Conservation (phyloP, 768 basidiomycete species). For the Lepiota subincarnata region DNA sequence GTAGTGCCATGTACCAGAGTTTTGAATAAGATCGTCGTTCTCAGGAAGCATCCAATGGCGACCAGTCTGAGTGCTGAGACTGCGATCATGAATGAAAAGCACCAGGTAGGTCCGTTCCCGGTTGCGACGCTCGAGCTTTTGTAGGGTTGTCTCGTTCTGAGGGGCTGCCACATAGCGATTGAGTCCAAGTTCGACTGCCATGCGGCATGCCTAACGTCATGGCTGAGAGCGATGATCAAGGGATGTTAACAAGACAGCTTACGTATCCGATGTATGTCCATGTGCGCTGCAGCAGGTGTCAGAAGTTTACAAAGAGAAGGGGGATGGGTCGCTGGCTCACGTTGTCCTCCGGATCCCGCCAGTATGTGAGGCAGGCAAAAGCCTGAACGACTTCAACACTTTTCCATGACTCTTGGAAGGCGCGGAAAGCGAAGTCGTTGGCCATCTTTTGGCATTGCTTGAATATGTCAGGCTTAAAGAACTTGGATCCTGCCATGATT, state of each 20-base stretch:
- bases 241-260: slow-evolving; percentile 24
- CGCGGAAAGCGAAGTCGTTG: slow-evolving; percentile 68
- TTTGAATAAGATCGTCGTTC: slow-evolving; percentile 66
- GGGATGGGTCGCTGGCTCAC: slow-evolving; percentile 33
- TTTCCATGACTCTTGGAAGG: slow-evolving; percentile 76
- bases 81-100: slow-evolving; percentile 82
- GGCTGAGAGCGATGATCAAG: slow-evolving; percentile 1
- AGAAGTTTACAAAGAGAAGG: slow-evolving; percentile 16
- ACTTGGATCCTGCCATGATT: slow-evolving; percentile 81
- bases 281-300: slow-evolving; percentile 48
- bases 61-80: slow-evolving; percentile 82
- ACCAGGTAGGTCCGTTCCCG: slow-evolving; percentile 85
- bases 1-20: slow-evolving; percentile 70
- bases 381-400: slow-evolving; percentile 87
- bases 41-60: slow-evolving; percentile 87
- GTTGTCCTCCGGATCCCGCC: slow-evolving; percentile 84
- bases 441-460: slow-evolving; percentile 68
- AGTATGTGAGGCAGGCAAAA: slow-evolving; percentile 85
- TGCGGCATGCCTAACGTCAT: slow-evolving; percentile 64
- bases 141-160: slow-evolving; percentile 57
- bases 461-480: slow-evolving; percentile 69
- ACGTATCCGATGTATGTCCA: slow-evolving; percentile 89
- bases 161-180: slow-evolving; percentile 63
- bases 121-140: slow-evolving; percentile 73
- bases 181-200: slow-evolving; percentile 81